Evolutionary conservation across 345 rosid species (phyloP).

Genomic region (Rhodomyrtus tomentosa): DNA sequence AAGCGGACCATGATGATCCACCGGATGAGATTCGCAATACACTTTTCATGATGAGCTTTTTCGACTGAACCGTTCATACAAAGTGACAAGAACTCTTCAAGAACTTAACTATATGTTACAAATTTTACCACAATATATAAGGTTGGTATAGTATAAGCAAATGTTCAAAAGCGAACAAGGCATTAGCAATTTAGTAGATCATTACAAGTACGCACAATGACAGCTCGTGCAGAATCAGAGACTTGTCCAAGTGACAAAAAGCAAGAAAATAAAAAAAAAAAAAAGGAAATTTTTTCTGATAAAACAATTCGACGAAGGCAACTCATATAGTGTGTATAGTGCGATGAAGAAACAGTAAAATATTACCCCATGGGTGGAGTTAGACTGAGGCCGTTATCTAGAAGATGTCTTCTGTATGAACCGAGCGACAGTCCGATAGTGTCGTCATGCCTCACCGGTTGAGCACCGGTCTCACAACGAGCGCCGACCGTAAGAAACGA

Average conservation of each 20-base stretch:
- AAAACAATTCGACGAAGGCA: not conserved
- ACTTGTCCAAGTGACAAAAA: not conserved
- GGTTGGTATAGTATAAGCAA: not conserved
- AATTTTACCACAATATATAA: no score
- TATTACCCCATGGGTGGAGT: constrained; percentile 56
- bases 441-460: not conserved
- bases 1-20: not conserved
- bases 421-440: not conserved
- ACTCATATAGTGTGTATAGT: not conserved
- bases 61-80: no score
- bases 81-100: no score
- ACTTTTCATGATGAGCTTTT: not conserved
- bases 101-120: no score
- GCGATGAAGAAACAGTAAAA: not conserved
- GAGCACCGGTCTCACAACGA: not conserved
- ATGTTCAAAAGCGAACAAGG: not conserved
- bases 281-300: not conserved
- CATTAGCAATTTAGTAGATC: not conserved
- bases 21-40: not conserved
- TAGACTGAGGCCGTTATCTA: constrained; percentile 38
- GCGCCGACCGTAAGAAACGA: not conserved
- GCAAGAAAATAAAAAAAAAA: not conserved
- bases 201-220: no score
- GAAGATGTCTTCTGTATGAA: constrained; percentile 20
- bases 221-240: not conserved